Percentiles rank a stretch among this genome's conserved stretches.
phyloP scores from a whole-genome alignment of 2,329 filamentous ascomycete genomes.

The Trichoderma aggressivum region DNA sequence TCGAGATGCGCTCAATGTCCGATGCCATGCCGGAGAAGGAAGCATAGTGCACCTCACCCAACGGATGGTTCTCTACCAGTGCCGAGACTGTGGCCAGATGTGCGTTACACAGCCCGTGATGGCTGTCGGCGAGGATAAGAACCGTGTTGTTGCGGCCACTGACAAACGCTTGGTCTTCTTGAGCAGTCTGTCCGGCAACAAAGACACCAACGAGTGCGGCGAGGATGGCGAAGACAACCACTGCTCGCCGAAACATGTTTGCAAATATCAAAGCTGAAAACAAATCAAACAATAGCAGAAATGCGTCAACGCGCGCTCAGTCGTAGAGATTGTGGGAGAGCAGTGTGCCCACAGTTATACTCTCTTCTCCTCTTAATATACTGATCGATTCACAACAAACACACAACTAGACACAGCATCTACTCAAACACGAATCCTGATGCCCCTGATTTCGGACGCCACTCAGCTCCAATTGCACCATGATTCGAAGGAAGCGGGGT shows the following conservation, averaged over 20 bases:
- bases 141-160: slow-evolving; percentile 30
- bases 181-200: not conserved
- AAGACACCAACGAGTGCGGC: slow-evolving; percentile 3
- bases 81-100: slow-evolving; percentile 35
- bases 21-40: slow-evolving; percentile 28
- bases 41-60: slow-evolving; percentile 35
- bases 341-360: not conserved
- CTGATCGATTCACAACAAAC: not conserved
- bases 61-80: slow-evolving; percentile 32
- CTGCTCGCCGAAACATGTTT: slow-evolving; percentile 1
- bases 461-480: not conserved
- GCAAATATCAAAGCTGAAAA: not conserved
- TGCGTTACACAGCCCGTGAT: slow-evolving; percentile 37
- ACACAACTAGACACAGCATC: not conserved
- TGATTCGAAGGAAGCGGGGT: not conserved
- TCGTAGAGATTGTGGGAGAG: not conserved
- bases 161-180: not conserved
- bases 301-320: not conserved
- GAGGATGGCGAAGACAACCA: not conserved
- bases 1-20: slow-evolving; percentile 23
- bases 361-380: not conserved
- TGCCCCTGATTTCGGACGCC: not conserved
- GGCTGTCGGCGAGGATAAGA: slow-evolving; percentile 33
- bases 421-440: not conserved
- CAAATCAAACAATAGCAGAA: not conserved